Evolutionary conservation across 2,329 filamentous ascomycete genomes (phyloP), one percentile per base, ranked within the genome.

Genomic region (Ophiocordyceps camponoti-rufipedis): DNA sequence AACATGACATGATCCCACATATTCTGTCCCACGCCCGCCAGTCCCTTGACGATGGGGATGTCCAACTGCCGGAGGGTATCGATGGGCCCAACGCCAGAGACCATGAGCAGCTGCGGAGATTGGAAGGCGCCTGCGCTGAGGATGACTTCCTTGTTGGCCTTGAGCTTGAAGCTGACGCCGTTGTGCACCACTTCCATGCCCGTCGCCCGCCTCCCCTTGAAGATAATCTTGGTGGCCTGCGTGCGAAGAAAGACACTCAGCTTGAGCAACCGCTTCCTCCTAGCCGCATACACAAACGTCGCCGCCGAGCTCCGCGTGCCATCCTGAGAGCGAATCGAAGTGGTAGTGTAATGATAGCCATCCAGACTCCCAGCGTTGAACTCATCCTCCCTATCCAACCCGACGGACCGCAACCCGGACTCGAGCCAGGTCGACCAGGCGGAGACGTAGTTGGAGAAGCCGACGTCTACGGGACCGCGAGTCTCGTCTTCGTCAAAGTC

Each of bases 11-110:
- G 71, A 51, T 80, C 74, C 54, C 75, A 67, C 5, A 80, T 60
- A 56, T 78, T 77, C 33, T 62, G 67, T 29, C 75, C 75, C 4
- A 80, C 73, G 32, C 72, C 75, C 0, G 72, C 71, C 1, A 69
- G 61, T 39, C 70, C 62, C 4, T 61, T 60, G 2, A 74, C 48
- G 1, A 70, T 51, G 0, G 61, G 54, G 33, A 75, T 74, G 14
- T 63, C 54, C 44, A 68, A 61, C n/a, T 58, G 53, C 5, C 61
- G 44, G 2, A 75, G 60, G 18, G 68, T 62, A 0, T 57, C 54
- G 1, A 56, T 57, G 1, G 66, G 62, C 0, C 70, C 70, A 28
- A 74, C 60, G 9, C 71, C 71, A 42, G 66, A 70, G 0, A 72
- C 60, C 55, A 70, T 68, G 3, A 75, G 63, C 5, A 74, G 60